Base-by-base conservation (phyloP, 177 flowering plant genomes). In the Vitis hybrid region DNA sequence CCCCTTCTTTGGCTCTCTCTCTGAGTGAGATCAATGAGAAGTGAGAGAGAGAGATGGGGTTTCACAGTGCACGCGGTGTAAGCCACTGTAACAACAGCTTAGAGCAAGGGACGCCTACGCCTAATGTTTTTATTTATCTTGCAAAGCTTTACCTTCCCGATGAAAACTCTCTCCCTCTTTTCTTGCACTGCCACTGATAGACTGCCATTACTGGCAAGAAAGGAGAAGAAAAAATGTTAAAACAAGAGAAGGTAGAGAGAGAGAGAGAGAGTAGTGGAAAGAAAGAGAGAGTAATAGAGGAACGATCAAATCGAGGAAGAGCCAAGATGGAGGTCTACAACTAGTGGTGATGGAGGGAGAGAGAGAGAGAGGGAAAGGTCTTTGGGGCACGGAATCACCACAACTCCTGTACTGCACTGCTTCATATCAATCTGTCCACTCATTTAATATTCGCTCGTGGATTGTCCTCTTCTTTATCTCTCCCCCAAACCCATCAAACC, bases 131-230 rank as follows among this genome's bases (percentile, higher is more conserved):
- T 20, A 13, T 16, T 6, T 1, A 13, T 29, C 55, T 65, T 10
- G 68, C 60, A 72, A 73, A 72, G 77, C 73, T 84, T 88, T 86
- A 80, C 89, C 85, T 88, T 88, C 92, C 92, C 92, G 77, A 88
- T 86, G 87, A 83, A 78, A 82, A 80, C 82, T 78, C 81, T 58
- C 77, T 49, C 74, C 69, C 81, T 70, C 84, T 77, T 80, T 82
- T 83, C 82, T 77, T 81, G 83, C 87, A 83, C 85, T 87, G 85
- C 79, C 79, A 81, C 78, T 81, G 83, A 52, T 63, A 51, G 80
- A 76, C 89, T 86, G 87, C 85, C 83, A 84, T 77, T 76, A 71
- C 86, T 76, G 84, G 82, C 77, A 70, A 75, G 66, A 62, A 59
- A 51, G 18, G 2, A 45, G 53, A 68, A 70, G 67, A 62, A 57